Evolutionary conservation across 371 early-diverging fungal genomes (phyloP).

Genomic region (Zychaea mexicana): DNA sequence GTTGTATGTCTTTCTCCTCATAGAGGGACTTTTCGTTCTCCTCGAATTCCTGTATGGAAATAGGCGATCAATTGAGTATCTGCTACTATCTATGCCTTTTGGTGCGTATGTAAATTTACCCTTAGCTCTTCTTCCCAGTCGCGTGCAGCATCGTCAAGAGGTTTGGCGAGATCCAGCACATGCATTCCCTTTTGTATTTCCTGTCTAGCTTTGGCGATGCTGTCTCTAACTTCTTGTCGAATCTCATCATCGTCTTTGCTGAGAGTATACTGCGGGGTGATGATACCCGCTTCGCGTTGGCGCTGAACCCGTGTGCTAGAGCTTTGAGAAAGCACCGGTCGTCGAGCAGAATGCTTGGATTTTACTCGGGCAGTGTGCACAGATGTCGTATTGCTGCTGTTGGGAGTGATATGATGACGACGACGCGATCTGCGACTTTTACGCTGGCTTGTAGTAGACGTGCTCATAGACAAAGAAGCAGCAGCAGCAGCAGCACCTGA

Average conservation of each 20-base stretch:
- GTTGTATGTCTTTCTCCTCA: conserved; percentile 24
- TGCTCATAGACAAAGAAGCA: conserved; percentile 3
- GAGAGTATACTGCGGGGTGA: not conserved
- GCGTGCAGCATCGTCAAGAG: conserved; percentile 34
- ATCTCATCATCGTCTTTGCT: conserved; percentile 24
- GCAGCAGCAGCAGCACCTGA: not conserved
- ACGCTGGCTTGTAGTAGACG: conserved; percentile 13
- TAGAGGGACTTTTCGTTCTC: conserved; percentile 33
- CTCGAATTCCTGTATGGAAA: conserved; percentile 42
- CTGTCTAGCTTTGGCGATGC: conserved; percentile 64
- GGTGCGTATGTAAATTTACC: conserved; percentile 13
- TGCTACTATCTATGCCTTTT: too few species aligned
- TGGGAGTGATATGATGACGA: conserved; percentile 5
- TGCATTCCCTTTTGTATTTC: conserved; percentile 59
- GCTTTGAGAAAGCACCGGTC: conserved; percentile 7
- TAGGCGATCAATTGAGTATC: too few species aligned
- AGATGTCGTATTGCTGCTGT: conserved; percentile 10
- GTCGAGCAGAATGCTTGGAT: conserved; percentile 10
- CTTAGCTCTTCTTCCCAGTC: conserved; percentile 45
- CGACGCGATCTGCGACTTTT: conserved; percentile 11
- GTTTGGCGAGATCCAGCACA: conserved; percentile 54
- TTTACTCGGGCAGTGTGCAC: conserved; percentile 3
- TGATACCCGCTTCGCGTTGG: not conserved
- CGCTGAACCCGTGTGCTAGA: conserved; percentile 1
- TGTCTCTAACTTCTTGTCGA: conserved; percentile 51